Conservation (phyloP, 2,329 filamentous ascomycete genomes). For the Arthrobotrys pseudoclavata region DNA sequence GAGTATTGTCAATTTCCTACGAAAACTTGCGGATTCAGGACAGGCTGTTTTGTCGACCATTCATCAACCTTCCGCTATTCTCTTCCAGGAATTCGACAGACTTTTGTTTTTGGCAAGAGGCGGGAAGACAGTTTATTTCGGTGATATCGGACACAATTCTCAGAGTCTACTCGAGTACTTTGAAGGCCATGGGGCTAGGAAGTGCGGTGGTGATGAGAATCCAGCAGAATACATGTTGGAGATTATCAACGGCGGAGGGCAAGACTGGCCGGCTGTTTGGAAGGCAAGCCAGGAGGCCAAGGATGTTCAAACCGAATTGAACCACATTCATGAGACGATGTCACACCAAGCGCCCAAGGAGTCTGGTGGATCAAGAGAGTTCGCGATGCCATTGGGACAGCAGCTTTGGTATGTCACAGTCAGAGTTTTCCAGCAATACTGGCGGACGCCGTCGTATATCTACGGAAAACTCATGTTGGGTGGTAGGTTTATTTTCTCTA, state of each 20-base stretch:
- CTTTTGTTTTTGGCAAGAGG: conserved; percentile 76
- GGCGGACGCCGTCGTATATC: conserved; percentile 89
- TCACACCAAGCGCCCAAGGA: conserved; percentile 69
- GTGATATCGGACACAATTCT: conserved; percentile 80
- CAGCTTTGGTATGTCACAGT: conserved; percentile 78
- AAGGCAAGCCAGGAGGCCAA: conserved; percentile 68
- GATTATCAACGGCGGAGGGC: conserved; percentile 71
- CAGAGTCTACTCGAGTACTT: conserved; percentile 80
- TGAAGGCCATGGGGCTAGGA: conserved; percentile 76
- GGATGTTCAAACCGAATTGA: conserved; percentile 68
- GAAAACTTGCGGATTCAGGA: conserved; percentile 71
- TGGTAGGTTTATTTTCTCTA: conserved; percentile 70
- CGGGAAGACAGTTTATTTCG: conserved; percentile 85
- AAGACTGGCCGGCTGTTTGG: conserved; percentile 70
- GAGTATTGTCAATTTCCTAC: conserved; percentile 72
- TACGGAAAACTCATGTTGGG: conserved; percentile 80
- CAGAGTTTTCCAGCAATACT: conserved; percentile 91
- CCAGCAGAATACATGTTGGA: conserved; percentile 85
- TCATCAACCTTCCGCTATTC: conserved; percentile 73
- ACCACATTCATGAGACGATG: conserved; percentile 69
- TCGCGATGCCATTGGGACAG: conserved; percentile 79
- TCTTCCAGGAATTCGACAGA: conserved; percentile 73
- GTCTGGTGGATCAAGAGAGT: conserved; percentile 77
- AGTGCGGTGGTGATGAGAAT: conserved; percentile 78
- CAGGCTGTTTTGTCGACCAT: conserved; percentile 74